Evolutionary conservation across 495 filamentous ascomycete genomes (phyloP).

Genomic region (Peziza echinospora): DNA sequence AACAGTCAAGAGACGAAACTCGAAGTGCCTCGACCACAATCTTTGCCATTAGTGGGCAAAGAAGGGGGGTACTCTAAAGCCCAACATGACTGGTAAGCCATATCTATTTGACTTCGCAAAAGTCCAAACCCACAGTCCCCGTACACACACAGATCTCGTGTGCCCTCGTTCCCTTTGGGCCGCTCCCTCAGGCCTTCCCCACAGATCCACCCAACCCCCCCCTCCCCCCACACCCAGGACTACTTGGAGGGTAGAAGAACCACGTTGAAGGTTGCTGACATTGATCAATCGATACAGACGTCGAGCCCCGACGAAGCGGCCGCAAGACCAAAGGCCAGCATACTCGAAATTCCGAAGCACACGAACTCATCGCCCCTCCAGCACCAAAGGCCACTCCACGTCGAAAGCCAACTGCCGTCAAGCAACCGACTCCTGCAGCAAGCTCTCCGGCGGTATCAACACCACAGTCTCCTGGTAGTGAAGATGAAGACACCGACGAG

Average conservation of each 20-base stretch:
- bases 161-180: too few species aligned
- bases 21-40: not conserved
- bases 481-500: slow-evolving; percentile 37
- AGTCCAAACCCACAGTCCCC: not conserved
- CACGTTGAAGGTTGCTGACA: not conserved
- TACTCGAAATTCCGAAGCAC: slow-evolving; percentile 47
- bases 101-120: not conserved
- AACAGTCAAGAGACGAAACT: not conserved
- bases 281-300: not conserved
- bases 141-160: too few species aligned
- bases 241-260: not conserved
- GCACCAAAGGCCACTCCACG: slow-evolving; percentile 37
- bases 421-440: slow-evolving; percentile 23
- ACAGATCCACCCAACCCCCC: not conserved
- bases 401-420: slow-evolving; percentile 36
- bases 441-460: slow-evolving; percentile 25
- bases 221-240: not conserved
- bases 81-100: not conserved
- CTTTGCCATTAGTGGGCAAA: not conserved
- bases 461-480: slow-evolving; percentile 28
- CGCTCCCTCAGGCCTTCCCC: too few species aligned
- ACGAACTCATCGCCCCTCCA: slow-evolving; percentile 33
- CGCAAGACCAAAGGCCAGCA: slow-evolving; percentile 92
- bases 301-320: slow-evolving; percentile 75
- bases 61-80: not conserved